Percentiles rank a stretch among this genome's conserved stretches.
Evolutionary conservation across 148 eudicot species (phyloP).

Genomic region (Rhododendron henanense): DNA sequence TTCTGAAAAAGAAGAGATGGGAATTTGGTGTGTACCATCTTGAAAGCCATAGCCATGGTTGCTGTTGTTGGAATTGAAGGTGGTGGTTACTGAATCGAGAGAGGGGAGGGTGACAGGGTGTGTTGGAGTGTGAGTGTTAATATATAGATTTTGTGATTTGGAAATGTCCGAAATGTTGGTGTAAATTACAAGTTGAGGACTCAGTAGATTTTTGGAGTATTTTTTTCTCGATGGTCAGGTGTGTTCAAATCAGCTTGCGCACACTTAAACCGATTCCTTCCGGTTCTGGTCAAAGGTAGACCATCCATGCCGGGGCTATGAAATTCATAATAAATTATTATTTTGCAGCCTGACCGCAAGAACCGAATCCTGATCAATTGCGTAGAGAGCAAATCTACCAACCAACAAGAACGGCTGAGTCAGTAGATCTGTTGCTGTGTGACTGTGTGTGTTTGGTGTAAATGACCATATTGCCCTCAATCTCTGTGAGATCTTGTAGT

Average conservation of each 20-base stretch:
- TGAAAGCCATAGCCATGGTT: constrained; percentile 94
- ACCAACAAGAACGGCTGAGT: neutral
- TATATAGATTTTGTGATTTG: constrained; percentile 23
- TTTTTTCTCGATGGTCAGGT: no score
- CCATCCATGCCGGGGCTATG: no score
- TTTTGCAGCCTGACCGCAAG: no score
- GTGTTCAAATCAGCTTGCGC: fast-evolving
- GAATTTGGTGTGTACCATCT: constrained; percentile 54
- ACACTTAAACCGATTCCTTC: no score
- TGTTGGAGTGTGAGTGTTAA: neutral
- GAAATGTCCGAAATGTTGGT: constrained; percentile 23
- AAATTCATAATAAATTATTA: no score
- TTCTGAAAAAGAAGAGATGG: neutral
- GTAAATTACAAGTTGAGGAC: constrained; percentile 20
- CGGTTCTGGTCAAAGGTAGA: neutral
- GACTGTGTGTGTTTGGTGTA: neutral
- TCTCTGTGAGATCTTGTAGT: neutral
- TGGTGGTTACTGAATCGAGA: neutral
- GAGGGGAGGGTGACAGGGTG: neutral
- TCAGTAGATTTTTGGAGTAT: neutral
- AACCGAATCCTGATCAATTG: no score
- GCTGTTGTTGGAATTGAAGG: neutral
- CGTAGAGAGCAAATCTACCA: neutral
- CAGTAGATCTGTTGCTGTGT: neutral
- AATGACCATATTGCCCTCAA: constrained; percentile 14